Conservation (phyloP, 345 rosid species). For the Excoecaria agallocha region DNA sequence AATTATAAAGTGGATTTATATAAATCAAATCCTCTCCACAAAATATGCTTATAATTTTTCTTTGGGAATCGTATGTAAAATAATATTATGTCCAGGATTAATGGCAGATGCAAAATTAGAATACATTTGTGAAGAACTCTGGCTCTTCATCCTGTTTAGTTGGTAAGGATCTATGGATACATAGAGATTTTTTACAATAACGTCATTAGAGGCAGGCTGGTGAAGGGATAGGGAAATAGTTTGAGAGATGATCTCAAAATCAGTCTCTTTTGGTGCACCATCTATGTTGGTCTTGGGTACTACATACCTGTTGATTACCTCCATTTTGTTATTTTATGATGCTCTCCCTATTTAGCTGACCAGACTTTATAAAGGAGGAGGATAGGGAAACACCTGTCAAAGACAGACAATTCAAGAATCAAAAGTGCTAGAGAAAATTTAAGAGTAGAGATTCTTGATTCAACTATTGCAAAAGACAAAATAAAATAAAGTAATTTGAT, state of each 20-base stretch:
- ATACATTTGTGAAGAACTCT: constrained; percentile 35
- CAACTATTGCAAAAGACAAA: too few species aligned
- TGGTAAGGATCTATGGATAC: constrained; percentile 62
- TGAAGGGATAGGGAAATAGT: constrained; percentile 21
- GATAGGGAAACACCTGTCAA: too few species aligned
- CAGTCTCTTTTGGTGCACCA: constrained; percentile 35
- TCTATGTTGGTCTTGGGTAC: constrained; percentile 29
- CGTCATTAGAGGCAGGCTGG: constrained; percentile 25
- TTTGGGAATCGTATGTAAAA: too few species aligned
- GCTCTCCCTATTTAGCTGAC: too few species aligned
- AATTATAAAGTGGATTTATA: too few species aligned
- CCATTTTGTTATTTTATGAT: constrained; percentile 19
- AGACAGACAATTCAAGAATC: too few species aligned
- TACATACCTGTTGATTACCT: constrained; percentile 37
- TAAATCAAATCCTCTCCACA: too few species aligned
- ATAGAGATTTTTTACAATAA: constrained; percentile 47
- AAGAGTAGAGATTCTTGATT: too few species aligned
- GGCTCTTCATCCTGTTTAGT: constrained; percentile 49
- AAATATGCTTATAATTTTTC: neutral
- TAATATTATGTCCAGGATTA: constrained; percentile 32
- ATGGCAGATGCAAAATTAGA: constrained; percentile 19
- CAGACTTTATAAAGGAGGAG: too few species aligned
- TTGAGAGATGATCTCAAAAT: constrained; percentile 38
- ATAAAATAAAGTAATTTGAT: too few species aligned
- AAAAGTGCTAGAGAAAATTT: too few species aligned